A percentile compares a stretch with the other conserved stretches of the same genome.
phyloP scores from a whole-genome alignment of 2,329 filamentous ascomycete species.

The Penicillium sp. region DNA sequence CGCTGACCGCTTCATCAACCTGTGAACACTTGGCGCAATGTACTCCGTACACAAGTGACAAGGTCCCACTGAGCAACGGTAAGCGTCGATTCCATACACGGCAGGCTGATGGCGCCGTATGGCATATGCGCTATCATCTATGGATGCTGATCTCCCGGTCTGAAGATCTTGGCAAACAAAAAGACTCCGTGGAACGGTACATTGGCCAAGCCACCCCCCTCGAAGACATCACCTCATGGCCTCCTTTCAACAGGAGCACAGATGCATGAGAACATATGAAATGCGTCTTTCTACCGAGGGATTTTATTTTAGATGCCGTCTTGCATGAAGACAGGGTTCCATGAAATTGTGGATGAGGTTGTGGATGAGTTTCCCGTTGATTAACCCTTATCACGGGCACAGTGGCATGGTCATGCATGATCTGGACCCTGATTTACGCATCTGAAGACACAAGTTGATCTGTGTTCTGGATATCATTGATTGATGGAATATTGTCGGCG shows the following conservation, averaged over 20 bases:
- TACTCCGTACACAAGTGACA: no score
- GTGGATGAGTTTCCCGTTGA: not conserved
- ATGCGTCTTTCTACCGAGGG: conserved; percentile 6
- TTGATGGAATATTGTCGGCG: not conserved
- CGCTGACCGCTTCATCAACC: no score
- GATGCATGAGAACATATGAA: not conserved
- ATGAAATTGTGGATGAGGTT: no score
- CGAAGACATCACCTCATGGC: not conserved
- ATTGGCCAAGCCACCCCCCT: conserved; percentile 3
- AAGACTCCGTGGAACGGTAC: conserved; percentile 7
- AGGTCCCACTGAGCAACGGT: not conserved
- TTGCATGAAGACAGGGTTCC: not conserved
- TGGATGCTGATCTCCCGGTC: conserved; percentile 16
- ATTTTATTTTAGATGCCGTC: not conserved
- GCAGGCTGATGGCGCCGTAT: not conserved
- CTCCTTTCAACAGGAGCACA: not conserved
- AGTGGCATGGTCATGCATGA: not conserved
- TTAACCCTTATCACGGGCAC: not conserved
- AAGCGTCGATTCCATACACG: not conserved
- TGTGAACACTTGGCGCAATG: no score
- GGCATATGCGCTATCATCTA: not conserved
- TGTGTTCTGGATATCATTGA: not conserved
- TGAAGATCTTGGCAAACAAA: conserved; percentile 16
- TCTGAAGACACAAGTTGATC: not conserved
- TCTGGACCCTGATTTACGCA: not conserved